phyloP scores from a whole-genome alignment of 2,329 filamentous ascomycete genomes.

The Sarocladium oryzae region DNA sequence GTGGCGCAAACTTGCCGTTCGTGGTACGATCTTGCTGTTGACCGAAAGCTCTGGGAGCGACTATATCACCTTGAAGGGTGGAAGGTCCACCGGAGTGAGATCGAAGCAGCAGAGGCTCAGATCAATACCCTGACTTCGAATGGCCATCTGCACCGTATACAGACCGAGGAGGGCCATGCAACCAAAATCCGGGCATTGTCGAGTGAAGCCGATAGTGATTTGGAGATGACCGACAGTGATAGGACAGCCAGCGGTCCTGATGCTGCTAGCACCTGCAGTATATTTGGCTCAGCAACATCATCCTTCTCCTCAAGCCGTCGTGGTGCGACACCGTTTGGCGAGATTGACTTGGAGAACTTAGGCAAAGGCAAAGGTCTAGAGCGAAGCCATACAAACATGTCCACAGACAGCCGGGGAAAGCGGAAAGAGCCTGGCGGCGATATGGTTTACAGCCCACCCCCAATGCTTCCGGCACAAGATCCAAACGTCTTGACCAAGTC shows the following conservation, averaged over 20 bases:
- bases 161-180: slow-evolving; percentile 42
- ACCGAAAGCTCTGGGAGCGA: slow-evolving; percentile 79
- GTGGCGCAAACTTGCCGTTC: slow-evolving; percentile 72
- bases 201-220: slow-evolving; percentile 40
- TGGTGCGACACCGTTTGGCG: slow-evolving; percentile 19
- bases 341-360: slow-evolving; percentile 22
- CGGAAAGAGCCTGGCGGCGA: slow-evolving; percentile 29
- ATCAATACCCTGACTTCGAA: slow-evolving; percentile 40
- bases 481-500: slow-evolving; percentile 33
- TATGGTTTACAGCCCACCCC: slow-evolving; percentile 24
- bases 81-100: slow-evolving; percentile 61
- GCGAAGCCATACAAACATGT: slow-evolving; percentile 14
- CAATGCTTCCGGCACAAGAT: slow-evolving; percentile 21
- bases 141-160: slow-evolving; percentile 35
- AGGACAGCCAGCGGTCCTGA: slow-evolving; percentile 20
- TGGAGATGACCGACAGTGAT: slow-evolving; percentile 39
- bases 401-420: slow-evolving; percentile 25
- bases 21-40: slow-evolving; percentile 77
- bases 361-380: slow-evolving; percentile 21
- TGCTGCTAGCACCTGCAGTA: slow-evolving; percentile 17
- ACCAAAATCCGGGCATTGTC: slow-evolving; percentile 50
- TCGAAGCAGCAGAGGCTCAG: slow-evolving; percentile 58
- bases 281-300: slow-evolving; percentile 28
- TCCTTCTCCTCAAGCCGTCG: slow-evolving; percentile 24
- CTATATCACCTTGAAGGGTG: slow-evolving; percentile 84